These are phyloP conservation scores for Malassezia restricta DNA, from an alignment of 1,284 basidiomycete species.

Conservation along the genomic window DNA sequence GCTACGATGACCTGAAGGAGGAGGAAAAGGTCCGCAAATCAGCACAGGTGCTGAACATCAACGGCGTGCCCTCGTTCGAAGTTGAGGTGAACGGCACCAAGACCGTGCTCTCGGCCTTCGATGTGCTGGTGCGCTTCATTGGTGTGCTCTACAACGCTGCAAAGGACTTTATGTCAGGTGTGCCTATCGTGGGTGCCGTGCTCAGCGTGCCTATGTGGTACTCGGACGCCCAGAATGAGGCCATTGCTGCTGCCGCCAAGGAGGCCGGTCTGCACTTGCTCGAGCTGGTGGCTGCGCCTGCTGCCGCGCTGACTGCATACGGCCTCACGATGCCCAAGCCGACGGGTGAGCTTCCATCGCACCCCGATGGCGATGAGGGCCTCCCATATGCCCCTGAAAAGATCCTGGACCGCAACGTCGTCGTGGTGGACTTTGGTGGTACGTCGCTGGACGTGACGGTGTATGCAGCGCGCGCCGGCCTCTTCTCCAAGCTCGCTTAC, in stretches of 20 bases:
- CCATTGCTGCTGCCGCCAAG: constrained; percentile 62
- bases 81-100: constrained; percentile 66
- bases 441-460: constrained; percentile 52
- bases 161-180: constrained; percentile 75
- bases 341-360: constrained; percentile 45
- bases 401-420: constrained; percentile 52
- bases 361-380: constrained; percentile 39
- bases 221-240: constrained; percentile 58
- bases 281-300: constrained; percentile 66
- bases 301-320: constrained; percentile 58
- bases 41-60: constrained; percentile 65
- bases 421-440: constrained; percentile 54
- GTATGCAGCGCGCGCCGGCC: constrained; percentile 51
- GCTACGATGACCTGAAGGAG: constrained; percentile 63
- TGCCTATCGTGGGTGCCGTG: constrained; percentile 67
- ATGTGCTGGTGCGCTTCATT: constrained; percentile 76
- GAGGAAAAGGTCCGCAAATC: constrained; percentile 61
- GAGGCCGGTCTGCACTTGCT: constrained; percentile 66
- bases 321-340: constrained; percentile 49
- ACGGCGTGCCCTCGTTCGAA: constrained; percentile 52
- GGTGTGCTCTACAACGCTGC: constrained; percentile 73
- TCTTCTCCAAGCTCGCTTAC: constrained; percentile 51
- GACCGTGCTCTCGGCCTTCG: constrained; percentile 63
- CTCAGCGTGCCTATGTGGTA: constrained; percentile 71
- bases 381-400: constrained; percentile 48